Evolutionary conservation across 2,329 filamentous ascomycete genomes (phyloP).

Genomic region (Hymenoscyphus repandus): DNA sequence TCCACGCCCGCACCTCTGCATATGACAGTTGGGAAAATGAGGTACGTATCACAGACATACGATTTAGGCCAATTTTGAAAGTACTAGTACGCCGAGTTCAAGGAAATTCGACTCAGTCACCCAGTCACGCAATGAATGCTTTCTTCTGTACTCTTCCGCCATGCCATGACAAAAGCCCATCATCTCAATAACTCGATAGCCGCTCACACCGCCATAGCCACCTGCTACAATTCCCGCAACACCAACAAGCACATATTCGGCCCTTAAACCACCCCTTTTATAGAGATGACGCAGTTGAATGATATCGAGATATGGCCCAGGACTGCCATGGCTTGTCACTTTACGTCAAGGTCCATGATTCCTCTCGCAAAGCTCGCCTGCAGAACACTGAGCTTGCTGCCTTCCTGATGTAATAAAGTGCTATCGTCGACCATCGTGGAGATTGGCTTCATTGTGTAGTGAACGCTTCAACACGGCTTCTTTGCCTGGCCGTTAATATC

Average conservation of each 20-base stretch:
- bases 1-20: constrained; percentile 1
- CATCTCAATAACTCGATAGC: too few relatives aligned
- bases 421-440: neutral
- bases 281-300: neutral
- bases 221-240: neutral
- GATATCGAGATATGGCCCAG: neutral
- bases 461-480: constrained; percentile 2
- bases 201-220: neutral
- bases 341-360: neutral
- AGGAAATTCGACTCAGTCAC: too few relatives aligned
- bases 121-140: too few relatives aligned
- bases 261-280: neutral
- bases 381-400: neutral
- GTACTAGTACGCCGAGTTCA: neutral
- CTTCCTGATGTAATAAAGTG: constrained; percentile 1
- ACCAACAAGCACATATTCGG: neutral
- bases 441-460: neutral
- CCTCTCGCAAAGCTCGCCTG: neutral
- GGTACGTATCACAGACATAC: neutral
- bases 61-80: neutral
- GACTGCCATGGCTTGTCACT: neutral
- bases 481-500: constrained; percentile 12
- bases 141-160: too few relatives aligned
- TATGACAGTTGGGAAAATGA: neutral
- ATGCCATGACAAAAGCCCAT: too few relatives aligned